Conservation (phyloP, 2,329 filamentous ascomycete genomes). For the Fusarium keratoplasticum region DNA sequence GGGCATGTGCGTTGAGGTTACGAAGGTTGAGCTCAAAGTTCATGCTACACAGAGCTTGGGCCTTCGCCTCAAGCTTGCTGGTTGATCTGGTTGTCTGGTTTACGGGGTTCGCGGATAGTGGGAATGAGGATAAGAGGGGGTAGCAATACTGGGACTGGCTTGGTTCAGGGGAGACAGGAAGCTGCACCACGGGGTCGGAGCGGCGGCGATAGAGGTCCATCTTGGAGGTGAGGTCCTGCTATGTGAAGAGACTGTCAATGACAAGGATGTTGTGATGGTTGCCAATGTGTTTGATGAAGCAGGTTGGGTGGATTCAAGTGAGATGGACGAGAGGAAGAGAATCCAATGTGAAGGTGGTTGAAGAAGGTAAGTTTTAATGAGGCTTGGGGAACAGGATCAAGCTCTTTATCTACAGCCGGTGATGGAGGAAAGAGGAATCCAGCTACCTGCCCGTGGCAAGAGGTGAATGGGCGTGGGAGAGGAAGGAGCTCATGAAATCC, state of each 20-base stretch:
- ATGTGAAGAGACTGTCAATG: not conserved
- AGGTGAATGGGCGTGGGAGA: not conserved
- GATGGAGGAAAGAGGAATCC: not conserved
- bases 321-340: not conserved
- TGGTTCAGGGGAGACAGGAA: conserved; percentile 4
- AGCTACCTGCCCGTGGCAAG: not conserved
- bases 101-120: too few relatives aligned
- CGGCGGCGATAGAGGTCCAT: conserved; percentile 29
- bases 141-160: not conserved
- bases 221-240: not conserved
- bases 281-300: not conserved
- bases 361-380: not conserved
- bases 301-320: not conserved
- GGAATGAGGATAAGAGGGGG: not conserved
- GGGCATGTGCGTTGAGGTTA: conserved; percentile 42
- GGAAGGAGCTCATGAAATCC: not conserved
- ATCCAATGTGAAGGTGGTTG: not conserved
- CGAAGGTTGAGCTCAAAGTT: conserved; percentile 52
- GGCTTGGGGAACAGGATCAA: not conserved
- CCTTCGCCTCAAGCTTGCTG: conserved; percentile 38
- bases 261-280: not conserved
- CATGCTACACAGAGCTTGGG: conserved; percentile 52
- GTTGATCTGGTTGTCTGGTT: conserved; percentile 1
- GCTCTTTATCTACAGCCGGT: not conserved
- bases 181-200: conserved; percentile 18